phyloP scores from a whole-genome alignment of 1,139 yeast genomes.

The Suhomyces coccinellae region DNA sequence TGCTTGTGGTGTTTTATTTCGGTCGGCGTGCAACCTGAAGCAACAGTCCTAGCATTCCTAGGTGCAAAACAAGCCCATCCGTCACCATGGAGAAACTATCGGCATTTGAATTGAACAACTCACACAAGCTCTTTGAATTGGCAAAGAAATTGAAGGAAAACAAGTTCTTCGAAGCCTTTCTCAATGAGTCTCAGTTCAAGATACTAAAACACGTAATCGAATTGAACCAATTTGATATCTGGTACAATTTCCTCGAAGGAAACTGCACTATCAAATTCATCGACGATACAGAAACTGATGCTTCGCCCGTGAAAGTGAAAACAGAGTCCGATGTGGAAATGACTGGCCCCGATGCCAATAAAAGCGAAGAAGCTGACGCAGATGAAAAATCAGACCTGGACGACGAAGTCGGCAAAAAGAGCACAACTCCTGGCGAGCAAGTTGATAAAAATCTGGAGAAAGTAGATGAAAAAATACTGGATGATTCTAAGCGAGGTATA shows the following conservation, averaged over 20 bases:
- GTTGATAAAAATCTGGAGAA: not conserved
- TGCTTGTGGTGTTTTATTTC: too few relatives aligned
- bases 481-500: not conserved
- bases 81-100: slow-evolving; percentile 41
- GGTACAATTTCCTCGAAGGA: slow-evolving; percentile 58
- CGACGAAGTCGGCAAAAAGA: not conserved
- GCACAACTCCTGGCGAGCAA: not conserved
- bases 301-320: not conserved
- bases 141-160: slow-evolving; percentile 49
- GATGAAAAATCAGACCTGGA: not conserved
- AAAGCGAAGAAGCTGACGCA: not conserved
- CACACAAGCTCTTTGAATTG: slow-evolving; percentile 42
- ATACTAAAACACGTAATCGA: slow-evolving; percentile 47
- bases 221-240: slow-evolving; percentile 36
- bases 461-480: not conserved
- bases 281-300: slow-evolving; percentile 10
- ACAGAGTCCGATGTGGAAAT: not conserved
- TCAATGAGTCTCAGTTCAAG: slow-evolving; percentile 62
- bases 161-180: slow-evolving; percentile 56
- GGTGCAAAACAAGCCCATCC: too few relatives aligned
- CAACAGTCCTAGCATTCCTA: too few relatives aligned
- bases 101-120: slow-evolving; percentile 45
- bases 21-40: too few relatives aligned
- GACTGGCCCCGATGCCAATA: not conserved
- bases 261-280: slow-evolving; percentile 42